Percentiles rank a stretch among this genome's conserved stretches.
Evolutionary conservation across 2,329 filamentous ascomycete species (phyloP).

Genomic region (Aspergillus sp.): DNA sequence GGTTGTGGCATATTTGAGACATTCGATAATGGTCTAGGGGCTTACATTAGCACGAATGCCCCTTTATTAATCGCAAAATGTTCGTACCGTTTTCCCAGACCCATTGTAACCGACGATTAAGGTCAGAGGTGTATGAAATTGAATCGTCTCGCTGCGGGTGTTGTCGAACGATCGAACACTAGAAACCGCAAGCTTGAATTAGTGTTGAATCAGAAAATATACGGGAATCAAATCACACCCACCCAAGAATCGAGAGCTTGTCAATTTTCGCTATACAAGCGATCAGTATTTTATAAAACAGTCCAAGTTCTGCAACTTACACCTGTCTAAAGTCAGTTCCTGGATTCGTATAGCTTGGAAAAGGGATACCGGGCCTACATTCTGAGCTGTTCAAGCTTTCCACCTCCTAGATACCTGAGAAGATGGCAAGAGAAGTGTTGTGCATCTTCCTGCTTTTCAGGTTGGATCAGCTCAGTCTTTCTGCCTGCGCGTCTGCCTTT

Average conservation of each 20-base stretch:
- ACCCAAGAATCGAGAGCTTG: slow-evolving; percentile 82
- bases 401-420: background rate
- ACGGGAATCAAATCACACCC: slow-evolving; percentile 14
- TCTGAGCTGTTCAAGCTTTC: background rate
- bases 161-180: slow-evolving; percentile 84
- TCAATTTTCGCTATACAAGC: slow-evolving; percentile 70
- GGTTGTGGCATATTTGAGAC: slow-evolving; percentile 95
- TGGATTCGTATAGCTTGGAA: background rate
- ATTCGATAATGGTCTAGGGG: slow-evolving; percentile 85
- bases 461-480: slow-evolving; percentile 1
- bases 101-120: slow-evolving; percentile 97
- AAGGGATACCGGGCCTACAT: slow-evolving; percentile 4
- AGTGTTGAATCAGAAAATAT: background rate
- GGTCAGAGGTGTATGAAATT: slow-evolving; percentile 87
- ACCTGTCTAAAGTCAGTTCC: slow-evolving; percentile 25
- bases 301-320: slow-evolving; percentile 24
- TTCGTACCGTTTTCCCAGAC: slow-evolving; percentile 79
- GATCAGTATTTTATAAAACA: slow-evolving; percentile 2
- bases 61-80: background rate
- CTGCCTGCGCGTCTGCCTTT: slow-evolving; percentile 16
- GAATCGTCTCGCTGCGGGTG: slow-evolving; percentile 70
- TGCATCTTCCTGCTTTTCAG: background rate
- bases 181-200: slow-evolving; percentile 8
- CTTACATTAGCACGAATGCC: slow-evolving; percentile 5
- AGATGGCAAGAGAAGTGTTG: background rate